phyloP scores from a whole-genome alignment of 2,329 filamentous ascomycete species.

The Sclerotinia trifoliorum region DNA sequence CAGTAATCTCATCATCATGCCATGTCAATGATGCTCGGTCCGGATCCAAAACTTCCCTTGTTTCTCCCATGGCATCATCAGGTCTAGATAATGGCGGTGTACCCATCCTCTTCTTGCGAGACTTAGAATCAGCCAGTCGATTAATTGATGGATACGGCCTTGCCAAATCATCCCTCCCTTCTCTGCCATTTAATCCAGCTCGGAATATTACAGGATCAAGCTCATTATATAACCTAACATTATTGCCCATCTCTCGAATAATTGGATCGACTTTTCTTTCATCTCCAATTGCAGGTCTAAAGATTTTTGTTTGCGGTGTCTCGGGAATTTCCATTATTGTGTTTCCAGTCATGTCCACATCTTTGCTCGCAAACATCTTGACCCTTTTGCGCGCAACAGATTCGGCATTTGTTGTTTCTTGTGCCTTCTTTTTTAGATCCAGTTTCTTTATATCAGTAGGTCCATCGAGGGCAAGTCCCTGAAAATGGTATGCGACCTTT shows the following conservation, averaged over 20 bases:
- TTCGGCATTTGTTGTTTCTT: conserved; percentile 23
- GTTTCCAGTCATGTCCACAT: conserved; percentile 15
- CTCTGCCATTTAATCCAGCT: conserved; percentile 24
- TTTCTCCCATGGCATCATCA: conserved; percentile 20
- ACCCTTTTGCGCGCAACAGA: conserved; percentile 34
- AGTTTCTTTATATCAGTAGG: conserved; percentile 28
- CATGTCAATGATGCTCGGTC: conserved; percentile 60
- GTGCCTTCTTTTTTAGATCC: conserved; percentile 25
- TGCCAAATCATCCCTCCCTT: conserved; percentile 24
- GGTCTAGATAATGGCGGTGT: conserved; percentile 31
- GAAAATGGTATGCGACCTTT: conserved; percentile 38
- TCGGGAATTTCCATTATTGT: conserved; percentile 22
- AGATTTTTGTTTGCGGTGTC: conserved; percentile 24
- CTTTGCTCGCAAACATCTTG: conserved; percentile 24
- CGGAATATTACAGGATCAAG: conserved; percentile 37
- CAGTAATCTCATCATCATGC: conserved; percentile 67
- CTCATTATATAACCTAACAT: conserved; percentile 29
- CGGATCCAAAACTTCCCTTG: conserved; percentile 30
- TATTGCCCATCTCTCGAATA: conserved; percentile 25
- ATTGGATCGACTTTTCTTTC: conserved; percentile 26
- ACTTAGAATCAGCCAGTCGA: conserved; percentile 36
- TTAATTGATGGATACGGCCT: conserved; percentile 38
- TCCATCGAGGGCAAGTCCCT: conserved; percentile 35
- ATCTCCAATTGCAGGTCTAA: conserved; percentile 25
- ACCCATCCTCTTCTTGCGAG: conserved; percentile 34